These are phyloP conservation scores for Sporothrix dimorphospora DNA, from an alignment of 2,329 filamentous ascomycete genomes.

Conservation along the genomic window DNA sequence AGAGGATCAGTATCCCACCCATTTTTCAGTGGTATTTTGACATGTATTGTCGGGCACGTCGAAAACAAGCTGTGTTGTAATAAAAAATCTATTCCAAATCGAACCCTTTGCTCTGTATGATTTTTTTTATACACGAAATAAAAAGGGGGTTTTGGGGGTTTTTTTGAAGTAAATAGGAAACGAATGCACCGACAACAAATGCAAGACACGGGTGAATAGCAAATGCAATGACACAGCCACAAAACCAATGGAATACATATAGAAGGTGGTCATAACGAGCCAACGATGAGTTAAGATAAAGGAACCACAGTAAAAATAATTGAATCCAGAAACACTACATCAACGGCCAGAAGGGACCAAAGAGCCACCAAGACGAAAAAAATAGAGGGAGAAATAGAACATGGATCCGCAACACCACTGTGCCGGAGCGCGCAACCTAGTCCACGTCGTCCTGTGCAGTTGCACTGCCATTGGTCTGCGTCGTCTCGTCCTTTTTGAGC, in stretches of 20 bases:
- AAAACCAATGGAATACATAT: neutral
- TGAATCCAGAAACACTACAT: neutral
- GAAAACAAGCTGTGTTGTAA: neutral
- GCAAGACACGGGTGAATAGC: no score
- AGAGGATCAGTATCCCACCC: neutral
- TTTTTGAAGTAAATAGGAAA: no score
- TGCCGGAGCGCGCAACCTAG: conserved; percentile 28
- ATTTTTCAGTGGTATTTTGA: neutral
- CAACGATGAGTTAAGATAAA: no score
- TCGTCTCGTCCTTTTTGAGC: conserved; percentile 30
- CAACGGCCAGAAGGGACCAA: neutral
- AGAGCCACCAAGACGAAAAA: neutral
- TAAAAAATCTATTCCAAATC: no score
- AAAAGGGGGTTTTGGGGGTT: no score
- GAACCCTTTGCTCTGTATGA: no score
- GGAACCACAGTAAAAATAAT: neutral
- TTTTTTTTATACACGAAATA: no score
- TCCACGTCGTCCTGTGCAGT: conserved; percentile 48
- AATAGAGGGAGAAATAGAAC: neutral
- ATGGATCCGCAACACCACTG: neutral
- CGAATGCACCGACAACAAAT: no score
- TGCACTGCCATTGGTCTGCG: conserved; percentile 36
- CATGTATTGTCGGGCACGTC: neutral
- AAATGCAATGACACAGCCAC: no score
- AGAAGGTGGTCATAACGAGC: neutral